These are phyloP conservation scores for Flueggea neowawraea DNA, from an alignment of 441 rosid genomes.

Conservation along the genomic window DNA sequence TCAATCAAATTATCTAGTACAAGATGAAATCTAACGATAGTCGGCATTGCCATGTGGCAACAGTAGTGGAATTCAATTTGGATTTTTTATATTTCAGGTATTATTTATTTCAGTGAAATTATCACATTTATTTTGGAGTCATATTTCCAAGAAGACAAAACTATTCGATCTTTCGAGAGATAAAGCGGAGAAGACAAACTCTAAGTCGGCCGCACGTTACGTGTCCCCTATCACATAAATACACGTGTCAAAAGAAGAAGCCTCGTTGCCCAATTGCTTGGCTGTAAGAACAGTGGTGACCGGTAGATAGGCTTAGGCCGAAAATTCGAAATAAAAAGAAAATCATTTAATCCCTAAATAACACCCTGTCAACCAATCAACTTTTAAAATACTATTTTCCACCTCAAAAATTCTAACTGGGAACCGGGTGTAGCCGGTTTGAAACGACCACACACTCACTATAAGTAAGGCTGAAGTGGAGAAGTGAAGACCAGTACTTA, in stretches of 20 bases:
- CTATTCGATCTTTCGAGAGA: constrained; percentile 15
- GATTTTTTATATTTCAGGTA: too few relatives aligned
- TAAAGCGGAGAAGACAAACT: not conserved
- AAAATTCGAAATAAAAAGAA: not conserved
- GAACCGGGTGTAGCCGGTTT: constrained; percentile 24
- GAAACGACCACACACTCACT: constrained; percentile 5
- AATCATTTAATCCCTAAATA: not conserved
- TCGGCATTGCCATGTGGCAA: too few relatives aligned
- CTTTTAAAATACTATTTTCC: constrained; percentile 8
- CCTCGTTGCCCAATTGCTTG: not conserved
- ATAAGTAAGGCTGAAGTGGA: constrained; percentile 23
- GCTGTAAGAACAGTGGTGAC: constrained; percentile 16
- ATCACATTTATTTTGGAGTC: too few relatives aligned
- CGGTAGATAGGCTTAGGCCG: not conserved
- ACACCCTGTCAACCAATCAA: constrained; percentile 24
- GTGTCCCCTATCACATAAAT: too few relatives aligned
- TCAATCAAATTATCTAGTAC: too few relatives aligned
- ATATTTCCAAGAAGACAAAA: not conserved
- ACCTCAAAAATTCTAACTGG: constrained; percentile 12
- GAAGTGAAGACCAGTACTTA: constrained; percentile 19
- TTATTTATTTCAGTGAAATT: too few relatives aligned
- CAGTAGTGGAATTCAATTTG: too few relatives aligned
- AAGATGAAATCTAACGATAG: too few relatives aligned
- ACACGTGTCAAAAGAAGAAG: too few relatives aligned
- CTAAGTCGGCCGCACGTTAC: too few relatives aligned